Evolutionary conservation across 345 rosid genomes (phyloP), one percentile per base, ranked within the genome.

Genomic region (Gossypium arboreum): DNA sequence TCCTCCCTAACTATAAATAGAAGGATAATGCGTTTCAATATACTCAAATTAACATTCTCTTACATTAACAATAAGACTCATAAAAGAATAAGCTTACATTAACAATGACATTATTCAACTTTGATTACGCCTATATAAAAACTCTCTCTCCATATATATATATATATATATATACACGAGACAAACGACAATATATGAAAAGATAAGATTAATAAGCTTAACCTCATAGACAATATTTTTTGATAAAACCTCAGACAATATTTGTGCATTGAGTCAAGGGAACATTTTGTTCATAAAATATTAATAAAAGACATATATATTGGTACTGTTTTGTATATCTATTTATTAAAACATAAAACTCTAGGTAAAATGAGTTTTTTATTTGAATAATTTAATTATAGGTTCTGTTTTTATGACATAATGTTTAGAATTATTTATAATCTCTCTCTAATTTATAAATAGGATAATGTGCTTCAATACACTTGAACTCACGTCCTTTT

Each of bases 221-320:
- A 62, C 73, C 71, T 39, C 43, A 47, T 44, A 73, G 71, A 58
- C 74, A 56, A 76, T 79, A 63, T 65, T 51, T 22, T 20, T 20
- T 20, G 20, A 20, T 20, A 20, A 20, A 20, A 20, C 20, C 20
- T 20, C 20, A 73, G 71, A 58, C 74, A 56, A 76, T 79, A 63
- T 65, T 51, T 22, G 24, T 92, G 93, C 82, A 79, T 86, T 75
- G 90, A 81, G 82, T 85, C 76, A 75, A 86, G 93, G 96, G 86
- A 78, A 93, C 94, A 93, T 73, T 67, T 78, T 87, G 98, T 91
- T 91, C 79, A 57, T 74, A 27, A 65, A 4, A 66, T 66, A 77
- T 77, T 88, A 73, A 73, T 66, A 84, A 88, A 91, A 78, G 52
- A 56, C 57, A 34, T 34, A 34, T 34, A 34, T 34, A 5, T 34